phyloP scores from a whole-genome alignment of 2,329 filamentous ascomycete species.

The Pezicula carpinea region DNA sequence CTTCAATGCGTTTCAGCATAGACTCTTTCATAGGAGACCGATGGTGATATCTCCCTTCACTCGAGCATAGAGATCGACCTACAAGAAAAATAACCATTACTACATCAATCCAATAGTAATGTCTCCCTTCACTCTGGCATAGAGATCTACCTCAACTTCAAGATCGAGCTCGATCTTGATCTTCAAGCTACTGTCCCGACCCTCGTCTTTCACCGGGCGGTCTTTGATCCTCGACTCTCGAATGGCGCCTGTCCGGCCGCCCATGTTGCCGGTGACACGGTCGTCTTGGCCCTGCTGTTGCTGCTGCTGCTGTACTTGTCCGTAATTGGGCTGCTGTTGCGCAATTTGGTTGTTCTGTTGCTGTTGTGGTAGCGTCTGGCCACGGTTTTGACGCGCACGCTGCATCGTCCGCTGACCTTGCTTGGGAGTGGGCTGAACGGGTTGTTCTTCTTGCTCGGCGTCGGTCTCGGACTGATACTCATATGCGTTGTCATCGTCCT shows the following conservation, averaged over 20 bases:
- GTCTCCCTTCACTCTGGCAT: slow-evolving; percentile 31
- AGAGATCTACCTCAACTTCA: slow-evolving; percentile 35
- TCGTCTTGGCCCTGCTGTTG: slow-evolving; percentile 13
- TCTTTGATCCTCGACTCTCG: slow-evolving; percentile 34
- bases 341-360: slow-evolving; percentile 27
- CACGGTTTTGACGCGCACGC: slow-evolving; percentile 29
- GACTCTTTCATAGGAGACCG: slow-evolving; percentile 30
- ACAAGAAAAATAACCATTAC: slow-evolving; percentile 14
- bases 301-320: slow-evolving; percentile 18
- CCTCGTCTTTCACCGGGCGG: slow-evolving; percentile 29
- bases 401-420: slow-evolving; percentile 26
- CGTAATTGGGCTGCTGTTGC: slow-evolving; percentile 16
- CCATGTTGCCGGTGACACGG: slow-evolving; percentile 22
- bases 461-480: slow-evolving; percentile 21
- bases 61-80: slow-evolving; percentile 28
- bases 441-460: slow-evolving; percentile 13
- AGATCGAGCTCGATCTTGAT: slow-evolving; percentile 38
- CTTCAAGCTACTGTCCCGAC: slow-evolving; percentile 34
- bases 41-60: slow-evolving; percentile 32
- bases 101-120: slow-evolving; percentile 21
- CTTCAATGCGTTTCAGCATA: not conserved
- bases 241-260: slow-evolving; percentile 24
- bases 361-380: slow-evolving; percentile 32
- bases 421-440: slow-evolving; percentile 9
- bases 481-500: slow-evolving; percentile 21